Base-by-base conservation (phyloP, 108 stramenopile species). In the Cyclotella atomus region DNA sequence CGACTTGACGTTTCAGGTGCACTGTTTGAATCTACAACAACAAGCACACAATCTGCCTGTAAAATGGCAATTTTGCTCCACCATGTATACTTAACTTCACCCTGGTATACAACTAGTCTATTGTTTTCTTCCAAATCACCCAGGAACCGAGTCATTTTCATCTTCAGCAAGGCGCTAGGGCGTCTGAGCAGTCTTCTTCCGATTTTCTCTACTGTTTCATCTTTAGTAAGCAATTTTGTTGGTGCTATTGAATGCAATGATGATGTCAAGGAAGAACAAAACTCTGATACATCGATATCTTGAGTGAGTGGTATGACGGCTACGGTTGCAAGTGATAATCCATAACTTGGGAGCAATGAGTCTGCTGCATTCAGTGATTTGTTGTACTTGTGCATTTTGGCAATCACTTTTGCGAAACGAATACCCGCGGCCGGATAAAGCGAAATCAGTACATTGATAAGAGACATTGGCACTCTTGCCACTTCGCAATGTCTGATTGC, bases 91-190 rank as follows among this genome's bases (percentile, higher is more conserved):
- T 68, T 81, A 0, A 23, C 44, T 46, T 87, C 86, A 59, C 82
- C 75, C 60, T 87, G 74, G 49, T 83, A 87, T 10, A 87, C 67
- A 6, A 83, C 83, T 14, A 87, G 54, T 7, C 83, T 49, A 79
- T 87, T 69, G 44, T 79, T 79, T 62, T 87, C 86, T 68, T 87
- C 86, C 1, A 84, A 19, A 19, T 87, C 86, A 3, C 68, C 83
- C n/a, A 84, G 54, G 0, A 75, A 60, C 60, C 81, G 44, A 14
- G 76, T 81, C 76, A 84, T 81, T 71, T 74, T 81, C 6, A 87
- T 32, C 33, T 71, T 71, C 5, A 75, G 69, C 15, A 87, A 19
- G 3, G 83, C 76, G 62, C 70, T 77, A 14, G 52, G 46, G 34
- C 59, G 52, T 23, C 72, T 70, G 17, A 68, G 65, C 36, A 67